Conservation (phyloP, 805 yeast species). For the Nakazawaea anatomiae region DNA sequence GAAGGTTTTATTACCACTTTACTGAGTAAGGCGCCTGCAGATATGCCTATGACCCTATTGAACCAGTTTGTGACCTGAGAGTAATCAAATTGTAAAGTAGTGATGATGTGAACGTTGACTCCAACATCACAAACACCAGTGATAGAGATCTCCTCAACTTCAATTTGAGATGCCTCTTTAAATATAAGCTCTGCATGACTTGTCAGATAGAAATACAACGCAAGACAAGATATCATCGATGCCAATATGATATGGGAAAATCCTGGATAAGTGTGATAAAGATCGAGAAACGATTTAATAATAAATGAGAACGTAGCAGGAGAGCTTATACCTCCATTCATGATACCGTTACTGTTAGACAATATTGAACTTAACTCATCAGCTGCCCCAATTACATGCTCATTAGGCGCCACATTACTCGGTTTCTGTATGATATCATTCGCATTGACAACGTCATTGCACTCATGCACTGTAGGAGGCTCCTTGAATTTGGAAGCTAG, state of each 20-base stretch:
- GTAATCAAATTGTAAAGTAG: constrained; percentile 15
- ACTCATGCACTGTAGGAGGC: constrained; percentile 2
- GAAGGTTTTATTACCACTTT: constrained; percentile 2
- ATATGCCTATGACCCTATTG: constrained; percentile 2
- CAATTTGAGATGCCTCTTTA: constrained; percentile 5
- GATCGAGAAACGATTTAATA: neutral
- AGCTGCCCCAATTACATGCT: neutral
- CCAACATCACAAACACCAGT: constrained; percentile 13
- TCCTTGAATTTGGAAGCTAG: neutral
- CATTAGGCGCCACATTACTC: neutral
- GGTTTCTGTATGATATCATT: constrained; percentile 9
- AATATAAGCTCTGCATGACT: constrained; percentile 2
- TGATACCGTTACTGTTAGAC: neutral
- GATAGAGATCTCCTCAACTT: constrained; percentile 9
- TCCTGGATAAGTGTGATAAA: constrained; percentile 4
- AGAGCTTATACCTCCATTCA: constrained; percentile 2
- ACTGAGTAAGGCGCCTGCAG: constrained; percentile 6
- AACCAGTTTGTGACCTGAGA: constrained; percentile 10
- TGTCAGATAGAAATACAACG: neutral
- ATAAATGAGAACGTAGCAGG: constrained; percentile 3
- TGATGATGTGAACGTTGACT: constrained; percentile 8
- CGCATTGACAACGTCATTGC: constrained; percentile 5
- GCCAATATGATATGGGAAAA: neutral
- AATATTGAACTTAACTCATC: constrained; percentile 1
- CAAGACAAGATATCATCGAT: neutral